Percentiles rank a stretch among this genome's conserved stretches.
These are phyloP conservation scores for Camelina hispida DNA, from an alignment of 345 rosid species.

Conservation along the genomic window DNA sequence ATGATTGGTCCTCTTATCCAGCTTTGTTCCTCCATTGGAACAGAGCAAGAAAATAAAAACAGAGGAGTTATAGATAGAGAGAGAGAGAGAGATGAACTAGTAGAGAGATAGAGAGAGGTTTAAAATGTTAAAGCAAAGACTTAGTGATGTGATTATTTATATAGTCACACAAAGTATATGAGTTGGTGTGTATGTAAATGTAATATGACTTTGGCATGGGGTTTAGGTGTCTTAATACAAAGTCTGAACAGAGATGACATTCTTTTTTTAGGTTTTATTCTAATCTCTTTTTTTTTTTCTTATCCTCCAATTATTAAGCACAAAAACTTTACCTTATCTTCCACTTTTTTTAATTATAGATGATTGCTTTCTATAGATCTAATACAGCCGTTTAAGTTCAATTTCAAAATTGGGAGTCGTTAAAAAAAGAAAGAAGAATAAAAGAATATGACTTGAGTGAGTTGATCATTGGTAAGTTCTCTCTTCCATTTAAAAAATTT, in stretches of 20 bases:
- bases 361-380: slow-evolving; percentile 38
- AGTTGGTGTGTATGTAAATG: neutral
- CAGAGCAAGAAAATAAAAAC: slow-evolving; percentile 36
- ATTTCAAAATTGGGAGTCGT: slow-evolving; percentile 35
- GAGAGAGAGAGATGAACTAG: neutral
- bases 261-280: slow-evolving; percentile 3
- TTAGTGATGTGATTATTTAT: slow-evolving; percentile 37
- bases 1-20: slow-evolving; percentile 79
- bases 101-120: slow-evolving; percentile 26
- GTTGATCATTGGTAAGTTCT: slow-evolving; percentile 38
- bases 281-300: neutral
- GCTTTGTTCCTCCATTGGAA: slow-evolving; percentile 51
- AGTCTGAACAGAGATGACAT: slow-evolving; percentile 39
- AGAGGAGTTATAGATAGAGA: neutral
- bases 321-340: slow-evolving; percentile 48
- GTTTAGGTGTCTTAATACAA: slow-evolving; percentile 46
- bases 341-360: slow-evolving; percentile 39
- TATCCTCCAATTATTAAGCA: slow-evolving; percentile 44
- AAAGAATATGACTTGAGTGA: slow-evolving; percentile 1
- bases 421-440: neutral
- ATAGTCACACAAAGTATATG: slow-evolving; percentile 25
- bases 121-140: slow-evolving; percentile 33
- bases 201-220: slow-evolving; percentile 43
- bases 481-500: neutral
- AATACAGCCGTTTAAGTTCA: slow-evolving; percentile 46